These are phyloP conservation scores for Flaveria trinervia DNA, from an alignment of 129 eudicot species.

Conservation along the genomic window DNA sequence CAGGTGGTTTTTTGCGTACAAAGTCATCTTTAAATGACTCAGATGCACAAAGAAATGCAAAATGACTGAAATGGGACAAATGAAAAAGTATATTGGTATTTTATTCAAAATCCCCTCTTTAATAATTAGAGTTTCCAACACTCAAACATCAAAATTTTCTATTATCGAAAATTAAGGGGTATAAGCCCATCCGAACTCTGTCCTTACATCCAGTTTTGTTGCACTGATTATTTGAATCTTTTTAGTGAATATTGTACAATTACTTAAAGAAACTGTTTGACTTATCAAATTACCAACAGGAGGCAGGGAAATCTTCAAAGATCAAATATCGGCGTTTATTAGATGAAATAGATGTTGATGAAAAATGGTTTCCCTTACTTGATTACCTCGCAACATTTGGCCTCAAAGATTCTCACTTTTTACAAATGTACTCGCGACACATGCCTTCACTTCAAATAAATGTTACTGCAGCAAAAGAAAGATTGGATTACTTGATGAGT, in stretches of 20 bases:
- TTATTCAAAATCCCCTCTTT: neutral
- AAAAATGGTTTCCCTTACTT: slow-evolving; percentile 80
- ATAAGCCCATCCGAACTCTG: neutral
- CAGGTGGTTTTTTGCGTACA: neutral
- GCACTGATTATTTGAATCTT: neutral
- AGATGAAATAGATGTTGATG: slow-evolving; percentile 75
- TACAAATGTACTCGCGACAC: slow-evolving; percentile 88
- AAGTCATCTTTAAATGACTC: neutral
- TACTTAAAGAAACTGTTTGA: slow-evolving; percentile 3
- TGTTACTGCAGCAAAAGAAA: slow-evolving; percentile 70
- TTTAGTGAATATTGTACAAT: neutral
- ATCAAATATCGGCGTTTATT: slow-evolving; percentile 51
- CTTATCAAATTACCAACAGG: slow-evolving; percentile 46
- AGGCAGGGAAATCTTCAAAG: slow-evolving; percentile 40
- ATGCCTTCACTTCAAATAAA: slow-evolving; percentile 84
- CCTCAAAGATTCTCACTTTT: slow-evolving; percentile 75
- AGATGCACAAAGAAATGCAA: slow-evolving; percentile 1
- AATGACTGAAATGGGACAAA: neutral
- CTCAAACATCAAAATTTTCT: neutral
- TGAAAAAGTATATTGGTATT: neutral
- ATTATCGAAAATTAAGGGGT: neutral
- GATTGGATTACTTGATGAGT: slow-evolving; percentile 73
- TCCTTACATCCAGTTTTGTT: neutral
- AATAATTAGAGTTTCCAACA: neutral
- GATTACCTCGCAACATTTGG: slow-evolving; percentile 85